A percentile compares a stretch with the other conserved stretches of the same genome.
Conservation (phyloP, 2,329 filamentous ascomycete genomes). For the Ceratocystis albifundus region DNA sequence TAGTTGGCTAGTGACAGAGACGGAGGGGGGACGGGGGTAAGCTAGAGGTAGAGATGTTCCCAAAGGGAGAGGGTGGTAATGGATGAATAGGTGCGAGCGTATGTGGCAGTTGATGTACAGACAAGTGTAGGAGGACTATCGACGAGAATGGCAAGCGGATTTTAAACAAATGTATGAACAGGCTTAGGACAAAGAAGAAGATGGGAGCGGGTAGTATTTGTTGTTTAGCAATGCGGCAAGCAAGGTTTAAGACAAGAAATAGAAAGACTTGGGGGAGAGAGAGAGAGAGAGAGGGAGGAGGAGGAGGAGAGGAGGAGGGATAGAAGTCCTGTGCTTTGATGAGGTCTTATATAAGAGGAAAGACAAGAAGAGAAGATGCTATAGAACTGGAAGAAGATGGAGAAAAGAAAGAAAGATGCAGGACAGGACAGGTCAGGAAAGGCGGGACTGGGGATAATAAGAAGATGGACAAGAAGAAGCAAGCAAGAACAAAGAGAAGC, state of each 20-base stretch:
- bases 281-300: too few relatives aligned
- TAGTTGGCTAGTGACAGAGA: not conserved
- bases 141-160: not conserved
- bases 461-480: slow-evolving; percentile 7
- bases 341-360: not conserved
- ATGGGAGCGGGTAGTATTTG: too few relatives aligned
- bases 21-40: not conserved
- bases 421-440: not conserved
- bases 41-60: not conserved
- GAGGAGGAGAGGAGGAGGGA: not conserved
- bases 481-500: not conserved
- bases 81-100: not conserved
- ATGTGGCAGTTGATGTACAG: not conserved
- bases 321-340: not conserved
- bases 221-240: too few relatives aligned
- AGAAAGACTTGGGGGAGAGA: not conserved
- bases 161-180: not conserved
- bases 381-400: not conserved
- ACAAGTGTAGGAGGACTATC: not conserved
- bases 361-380: not conserved
- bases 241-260: not conserved
- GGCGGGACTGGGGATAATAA: not conserved
- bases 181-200: not conserved
- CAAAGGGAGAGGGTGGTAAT: not conserved
- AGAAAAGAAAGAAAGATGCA: not conserved